Conservation (phyloP, 1,284 basidiomycete genomes). For the Inonotus obliquus region DNA sequence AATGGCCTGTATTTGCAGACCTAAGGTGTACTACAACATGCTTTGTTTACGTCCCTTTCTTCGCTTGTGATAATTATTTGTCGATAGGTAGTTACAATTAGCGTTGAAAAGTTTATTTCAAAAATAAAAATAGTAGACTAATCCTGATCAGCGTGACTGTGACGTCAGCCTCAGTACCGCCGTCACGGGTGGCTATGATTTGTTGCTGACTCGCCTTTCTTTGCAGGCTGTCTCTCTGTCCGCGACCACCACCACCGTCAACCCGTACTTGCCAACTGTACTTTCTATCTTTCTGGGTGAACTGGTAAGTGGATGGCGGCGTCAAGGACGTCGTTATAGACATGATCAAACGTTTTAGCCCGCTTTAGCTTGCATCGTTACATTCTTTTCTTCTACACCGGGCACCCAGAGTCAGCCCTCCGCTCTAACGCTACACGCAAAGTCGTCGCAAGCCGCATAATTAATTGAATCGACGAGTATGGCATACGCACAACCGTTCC, state of each 20-base stretch:
- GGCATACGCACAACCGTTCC: slow-evolving; percentile 65
- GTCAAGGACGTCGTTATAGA: slow-evolving; percentile 3
- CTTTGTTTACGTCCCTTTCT: background rate
- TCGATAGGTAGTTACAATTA: background rate
- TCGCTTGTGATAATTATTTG: background rate
- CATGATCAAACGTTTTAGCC: slow-evolving; percentile 7
- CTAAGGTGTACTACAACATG: background rate
- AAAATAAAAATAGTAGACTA: background rate
- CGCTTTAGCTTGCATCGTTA: background rate
- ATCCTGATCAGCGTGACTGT: background rate
- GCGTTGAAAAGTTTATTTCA: background rate
- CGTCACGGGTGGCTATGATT: background rate
- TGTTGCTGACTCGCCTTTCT: background rate
- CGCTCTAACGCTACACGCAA: background rate
- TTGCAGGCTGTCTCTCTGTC: slow-evolving; percentile 3
- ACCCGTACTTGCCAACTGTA: background rate
- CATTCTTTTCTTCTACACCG: slow-evolving; percentile 4
- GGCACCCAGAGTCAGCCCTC: slow-evolving; percentile 5
- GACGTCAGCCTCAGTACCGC: background rate
- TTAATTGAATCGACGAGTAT: slow-evolving; percentile 26
- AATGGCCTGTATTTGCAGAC: background rate
- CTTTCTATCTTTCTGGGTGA: background rate
- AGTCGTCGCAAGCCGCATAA: slow-evolving; percentile 2
- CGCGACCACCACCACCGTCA: slow-evolving; percentile 1
- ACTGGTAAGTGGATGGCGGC: slow-evolving; percentile 4